These are phyloP conservation scores for Leishmania tropica DNA, from an alignment of 208 protist species.

Conservation along the genomic window DNA sequence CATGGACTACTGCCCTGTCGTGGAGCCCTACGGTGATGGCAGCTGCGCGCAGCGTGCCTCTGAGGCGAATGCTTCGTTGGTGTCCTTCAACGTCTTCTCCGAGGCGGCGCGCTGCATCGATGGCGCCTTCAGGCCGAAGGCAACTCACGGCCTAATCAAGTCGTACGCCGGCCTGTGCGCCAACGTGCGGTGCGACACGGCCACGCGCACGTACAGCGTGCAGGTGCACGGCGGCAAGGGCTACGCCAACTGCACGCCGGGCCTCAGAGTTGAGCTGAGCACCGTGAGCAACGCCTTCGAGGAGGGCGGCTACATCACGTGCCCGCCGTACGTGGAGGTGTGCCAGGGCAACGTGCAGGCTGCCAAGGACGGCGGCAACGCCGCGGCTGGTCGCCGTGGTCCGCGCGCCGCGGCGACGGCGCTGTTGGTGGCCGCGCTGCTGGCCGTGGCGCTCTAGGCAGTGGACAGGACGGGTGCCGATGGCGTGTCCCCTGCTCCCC, in stretches of 20 bases:
- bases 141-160: background rate
- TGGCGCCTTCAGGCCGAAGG: background rate
- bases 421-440: background rate
- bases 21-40: background rate
- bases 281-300: constrained; percentile 2
- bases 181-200: constrained; percentile 3
- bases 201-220: constrained; percentile 5
- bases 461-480: background rate
- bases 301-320: constrained; percentile 6
- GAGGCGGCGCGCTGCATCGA: background rate
- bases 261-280: background rate
- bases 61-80: too few species aligned
- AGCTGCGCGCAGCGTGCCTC: background rate
- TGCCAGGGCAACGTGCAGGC: constrained; percentile 3
- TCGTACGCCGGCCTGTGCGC: constrained; percentile 5
- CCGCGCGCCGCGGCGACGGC: background rate
- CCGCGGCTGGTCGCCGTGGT: background rate
- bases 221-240: background rate
- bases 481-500: background rate
- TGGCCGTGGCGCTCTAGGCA: background rate
- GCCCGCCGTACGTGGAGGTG: constrained; percentile 13
- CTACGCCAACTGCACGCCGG: constrained; percentile 3
- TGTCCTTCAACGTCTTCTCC: background rate
- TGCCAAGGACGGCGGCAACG: background rate
- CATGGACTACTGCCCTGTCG: background rate